Evolutionary conservation across 202 grass and related monocot species (phyloP).

Genomic region (Zizania palustris): DNA sequence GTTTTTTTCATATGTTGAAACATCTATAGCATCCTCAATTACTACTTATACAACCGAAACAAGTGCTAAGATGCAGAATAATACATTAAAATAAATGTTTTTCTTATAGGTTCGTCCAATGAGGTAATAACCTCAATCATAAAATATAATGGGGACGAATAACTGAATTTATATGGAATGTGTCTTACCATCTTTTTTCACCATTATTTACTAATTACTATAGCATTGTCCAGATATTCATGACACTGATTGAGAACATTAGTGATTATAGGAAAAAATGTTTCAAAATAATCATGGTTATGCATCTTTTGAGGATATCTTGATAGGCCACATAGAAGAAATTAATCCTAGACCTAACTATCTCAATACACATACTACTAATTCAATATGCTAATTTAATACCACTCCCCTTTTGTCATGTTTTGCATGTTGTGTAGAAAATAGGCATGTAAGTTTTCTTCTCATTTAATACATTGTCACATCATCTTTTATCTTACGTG

Average conservation of each 20-base stretch:
- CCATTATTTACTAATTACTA: background rate
- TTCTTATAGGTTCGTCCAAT: background rate
- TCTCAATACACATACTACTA: no score
- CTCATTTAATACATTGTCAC: no score
- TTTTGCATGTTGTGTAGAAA: no score
- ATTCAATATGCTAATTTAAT: no score
- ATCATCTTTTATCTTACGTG: no score
- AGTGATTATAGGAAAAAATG: background rate
- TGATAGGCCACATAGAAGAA: background rate
- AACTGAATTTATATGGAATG: conserved; percentile 7
- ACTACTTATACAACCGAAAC: conserved; percentile 7
- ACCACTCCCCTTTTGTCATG: no score
- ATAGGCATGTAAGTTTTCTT: no score
- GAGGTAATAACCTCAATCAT: background rate
- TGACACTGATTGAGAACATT: background rate
- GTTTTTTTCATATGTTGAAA: background rate
- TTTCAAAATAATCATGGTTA: conserved; percentile 12
- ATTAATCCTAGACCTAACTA: background rate
- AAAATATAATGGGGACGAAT: background rate
- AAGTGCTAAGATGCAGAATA: conserved; percentile 3
- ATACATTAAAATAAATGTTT: background rate
- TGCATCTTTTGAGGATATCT: background rate
- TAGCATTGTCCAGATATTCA: background rate
- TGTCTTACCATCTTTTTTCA: background rate
- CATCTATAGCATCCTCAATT: background rate